These are phyloP conservation scores for Onygena corvina DNA, from an alignment of 2,329 filamentous ascomycete genomes.

Conservation along the genomic window DNA sequence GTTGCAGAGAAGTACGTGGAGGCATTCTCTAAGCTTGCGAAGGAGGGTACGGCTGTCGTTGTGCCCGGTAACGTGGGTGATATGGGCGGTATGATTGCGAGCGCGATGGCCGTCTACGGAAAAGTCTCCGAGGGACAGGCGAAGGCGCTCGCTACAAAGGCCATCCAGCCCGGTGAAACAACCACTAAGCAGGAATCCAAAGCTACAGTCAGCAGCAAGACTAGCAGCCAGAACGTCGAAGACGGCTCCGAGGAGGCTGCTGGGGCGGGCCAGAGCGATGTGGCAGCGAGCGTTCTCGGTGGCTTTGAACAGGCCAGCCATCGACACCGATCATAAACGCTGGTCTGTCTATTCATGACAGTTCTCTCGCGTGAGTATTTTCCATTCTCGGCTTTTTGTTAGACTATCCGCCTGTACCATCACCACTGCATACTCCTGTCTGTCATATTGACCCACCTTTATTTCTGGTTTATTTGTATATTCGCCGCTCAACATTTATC, in stretches of 20 bases:
- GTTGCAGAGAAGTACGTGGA: slow-evolving; percentile 98
- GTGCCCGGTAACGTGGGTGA: slow-evolving; percentile 96
- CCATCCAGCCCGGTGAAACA: slow-evolving; percentile 22
- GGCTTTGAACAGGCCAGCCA: slow-evolving; percentile 36
- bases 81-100: slow-evolving; percentile 92
- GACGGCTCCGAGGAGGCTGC: slow-evolving; percentile 13
- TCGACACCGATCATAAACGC: slow-evolving; percentile 12
- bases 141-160: slow-evolving; percentile 43
- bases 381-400: not conserved
- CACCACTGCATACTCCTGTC: not conserved
- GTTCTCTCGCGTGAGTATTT: not conserved
- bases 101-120: slow-evolving; percentile 86
- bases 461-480: not conserved
- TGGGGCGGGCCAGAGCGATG: slow-evolving; percentile 24
- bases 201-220: slow-evolving; percentile 8
- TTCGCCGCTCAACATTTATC: not conserved
- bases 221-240: slow-evolving; percentile 13
- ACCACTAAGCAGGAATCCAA: slow-evolving; percentile 10
- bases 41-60: slow-evolving; percentile 89
- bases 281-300: slow-evolving; percentile 39
- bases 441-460: too few species aligned
- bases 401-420: not conserved
- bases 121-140: slow-evolving; percentile 77
- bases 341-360: not conserved
- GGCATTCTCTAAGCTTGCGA: slow-evolving; percentile 81